A percentile compares a stretch with the other conserved stretches of the same genome.
Conservation (phyloP, 2,329 filamentous ascomycete species). For the Trichophyton verrucosum region DNA sequence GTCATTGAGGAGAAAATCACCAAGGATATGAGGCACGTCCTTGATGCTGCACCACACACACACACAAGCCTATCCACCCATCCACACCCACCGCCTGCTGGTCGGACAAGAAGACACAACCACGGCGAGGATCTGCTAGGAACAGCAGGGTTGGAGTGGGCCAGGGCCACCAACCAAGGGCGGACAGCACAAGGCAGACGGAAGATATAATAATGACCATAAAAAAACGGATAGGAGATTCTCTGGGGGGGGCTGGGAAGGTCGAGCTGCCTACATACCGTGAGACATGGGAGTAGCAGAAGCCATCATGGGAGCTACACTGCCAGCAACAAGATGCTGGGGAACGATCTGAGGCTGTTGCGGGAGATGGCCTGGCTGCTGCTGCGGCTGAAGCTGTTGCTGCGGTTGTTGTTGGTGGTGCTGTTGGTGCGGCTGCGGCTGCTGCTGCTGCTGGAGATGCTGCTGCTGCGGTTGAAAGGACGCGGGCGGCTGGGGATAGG, state of each 20-base stretch:
- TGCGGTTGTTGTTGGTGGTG: constrained; percentile 6
- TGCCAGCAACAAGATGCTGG: constrained; percentile 8
- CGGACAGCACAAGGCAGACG: neutral
- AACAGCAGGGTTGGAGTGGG: constrained; percentile 1
- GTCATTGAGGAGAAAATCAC: neutral
- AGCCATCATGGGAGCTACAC: constrained; percentile 14
- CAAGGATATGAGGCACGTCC: neutral
- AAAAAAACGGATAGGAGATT: neutral
- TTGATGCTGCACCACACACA: neutral
- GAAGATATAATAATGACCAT: too few relatives aligned
- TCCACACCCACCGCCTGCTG: neutral
- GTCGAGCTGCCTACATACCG: constrained; percentile 8
- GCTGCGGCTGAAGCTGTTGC: neutral
- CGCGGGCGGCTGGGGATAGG: constrained; percentile 10
- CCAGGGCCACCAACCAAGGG: constrained; percentile 3
- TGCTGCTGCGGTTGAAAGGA: constrained; percentile 8
- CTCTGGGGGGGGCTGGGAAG: neutral
- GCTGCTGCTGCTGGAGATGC: constrained; percentile 8
- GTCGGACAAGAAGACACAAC: neutral
- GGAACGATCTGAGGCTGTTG: constrained; percentile 13
- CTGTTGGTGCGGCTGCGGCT: constrained; percentile 10
- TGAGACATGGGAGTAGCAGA: constrained; percentile 10
- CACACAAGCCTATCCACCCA: neutral
- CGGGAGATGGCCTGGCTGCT: constrained; percentile 10
- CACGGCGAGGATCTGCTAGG: constrained; percentile 1